Evolutionary conservation across 805 yeast genomes (phyloP), one percentile per base, ranked within the genome.

Genomic region (Monosporozyma solicola): DNA sequence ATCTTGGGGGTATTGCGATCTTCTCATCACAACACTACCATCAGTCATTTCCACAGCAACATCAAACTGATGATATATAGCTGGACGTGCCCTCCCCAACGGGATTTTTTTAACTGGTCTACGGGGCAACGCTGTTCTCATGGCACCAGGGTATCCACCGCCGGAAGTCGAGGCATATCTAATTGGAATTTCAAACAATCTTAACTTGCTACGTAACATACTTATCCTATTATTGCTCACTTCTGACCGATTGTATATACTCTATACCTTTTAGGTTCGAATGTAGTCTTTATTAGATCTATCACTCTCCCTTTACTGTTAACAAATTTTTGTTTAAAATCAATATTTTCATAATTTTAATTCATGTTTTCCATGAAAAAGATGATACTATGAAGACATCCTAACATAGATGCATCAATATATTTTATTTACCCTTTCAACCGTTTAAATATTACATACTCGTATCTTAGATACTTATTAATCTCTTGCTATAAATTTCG

Each of bases 41-140:
- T 94, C 99, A 59, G 95, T 85, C 54, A 91, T 77, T 70, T 92
- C 96, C n/a, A 94, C 91, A 39, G 78, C 71, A 33, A 91, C 85
- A 58, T 92, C 90, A 67, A 94, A 94, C 68, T 88, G 88, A 72
- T 92, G 80, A 70, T 88, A 91, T 43, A 94, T 85, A 35, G 97
- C 90, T 1, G 98, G 97, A 70, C 97, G 81, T 16, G 96, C 90
- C 67, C 86, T 86, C 53, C 97, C 97, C 53, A 84, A 70, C 55
- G 74, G 70, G 61, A 87, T 85, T 67, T 81, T 84, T 66, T 80
- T 83, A 70, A 79, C 67, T 50, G 88, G 89, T 72, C 92, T 79
- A 53, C 67, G 64, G 43, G 74, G 71, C 47, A 73, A 54, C 11
- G 66, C 48, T 1, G 60, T 54, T 47, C 49, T 47, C 15, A 25